Conservation (phyloP, 192 early-diverging fungal genomes). For the Pilaira anomala region DNA sequence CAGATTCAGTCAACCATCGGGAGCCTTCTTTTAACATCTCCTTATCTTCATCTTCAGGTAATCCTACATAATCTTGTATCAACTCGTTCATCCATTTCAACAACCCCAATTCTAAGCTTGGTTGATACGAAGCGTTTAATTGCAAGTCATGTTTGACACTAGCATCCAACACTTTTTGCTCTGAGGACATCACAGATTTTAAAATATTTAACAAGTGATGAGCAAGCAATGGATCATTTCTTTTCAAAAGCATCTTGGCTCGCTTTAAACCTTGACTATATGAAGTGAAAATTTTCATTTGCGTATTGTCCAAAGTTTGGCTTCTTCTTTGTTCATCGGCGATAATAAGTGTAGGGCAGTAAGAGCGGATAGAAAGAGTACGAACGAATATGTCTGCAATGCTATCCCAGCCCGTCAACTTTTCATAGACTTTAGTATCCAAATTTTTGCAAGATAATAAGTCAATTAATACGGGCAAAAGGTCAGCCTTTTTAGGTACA, state of each 20-base stretch:
- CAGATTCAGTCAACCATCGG: not conserved
- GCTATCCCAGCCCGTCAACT: conserved; percentile 30
- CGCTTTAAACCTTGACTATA: conserved; percentile 10
- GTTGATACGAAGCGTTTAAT: not conserved
- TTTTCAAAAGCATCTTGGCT: conserved; percentile 16
- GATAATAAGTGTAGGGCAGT: conserved; percentile 16
- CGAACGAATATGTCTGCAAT: conserved; percentile 20
- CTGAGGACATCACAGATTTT: not conserved
- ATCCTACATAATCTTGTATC: conserved; percentile 23
- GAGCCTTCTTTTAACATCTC: conserved; percentile 1
- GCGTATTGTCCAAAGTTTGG: not conserved
- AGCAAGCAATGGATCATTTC: conserved; percentile 16
- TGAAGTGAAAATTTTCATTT: not conserved
- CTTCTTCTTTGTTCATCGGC: not conserved
- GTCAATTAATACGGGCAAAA: conserved; percentile 8
- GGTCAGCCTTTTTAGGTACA: conserved; percentile 10
- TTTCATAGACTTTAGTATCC: not conserved
- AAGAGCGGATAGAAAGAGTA: conserved; percentile 21
- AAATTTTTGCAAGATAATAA: not conserved
- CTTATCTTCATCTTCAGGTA: conserved; percentile 27
- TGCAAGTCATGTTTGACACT: conserved; percentile 1
- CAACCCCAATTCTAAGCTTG: conserved; percentile 7
- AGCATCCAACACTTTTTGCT: not conserved
- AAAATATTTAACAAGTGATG: conserved; percentile 15
- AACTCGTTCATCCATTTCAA: conserved; percentile 31